These are phyloP conservation scores for Paramecium sonneborni DNA, from an alignment of 73 alveolate genomes.

Conservation along the genomic window DNA sequence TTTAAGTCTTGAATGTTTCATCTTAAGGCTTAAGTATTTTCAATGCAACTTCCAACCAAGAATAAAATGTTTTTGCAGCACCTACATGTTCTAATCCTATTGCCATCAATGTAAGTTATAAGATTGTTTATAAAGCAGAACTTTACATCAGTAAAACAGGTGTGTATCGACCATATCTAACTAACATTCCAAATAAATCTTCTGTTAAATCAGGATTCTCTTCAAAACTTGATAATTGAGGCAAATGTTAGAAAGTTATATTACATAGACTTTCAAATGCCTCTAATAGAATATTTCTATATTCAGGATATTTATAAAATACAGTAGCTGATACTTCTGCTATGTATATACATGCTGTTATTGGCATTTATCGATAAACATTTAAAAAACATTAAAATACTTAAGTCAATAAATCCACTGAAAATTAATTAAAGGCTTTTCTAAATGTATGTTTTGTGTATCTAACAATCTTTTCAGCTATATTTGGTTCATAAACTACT, in stretches of 20 bases:
- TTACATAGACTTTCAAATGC: conserved; percentile 20
- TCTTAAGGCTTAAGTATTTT: background rate
- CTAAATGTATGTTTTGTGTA: conserved; percentile 49
- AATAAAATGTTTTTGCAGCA: conserved; percentile 44
- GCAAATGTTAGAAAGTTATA: conserved; percentile 12
- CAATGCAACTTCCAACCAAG: conserved; percentile 42
- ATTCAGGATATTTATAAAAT: conserved; percentile 35
- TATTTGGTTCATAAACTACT: background rate
- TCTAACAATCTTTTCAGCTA: conserved; percentile 46
- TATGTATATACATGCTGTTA: conserved; percentile 11
- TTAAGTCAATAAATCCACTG: background rate
- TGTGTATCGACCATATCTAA: conserved; percentile 33
- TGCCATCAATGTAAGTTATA: background rate
- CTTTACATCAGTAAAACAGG: background rate
- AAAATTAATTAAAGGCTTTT: background rate
- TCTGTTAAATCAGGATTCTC: conserved; percentile 50
- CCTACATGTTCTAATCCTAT: conserved; percentile 21
- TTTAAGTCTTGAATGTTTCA: background rate
- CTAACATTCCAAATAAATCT: conserved; percentile 49
- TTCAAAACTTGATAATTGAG: conserved; percentile 29
- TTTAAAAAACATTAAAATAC: background rate
- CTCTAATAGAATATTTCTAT: background rate
- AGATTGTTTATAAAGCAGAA: background rate
- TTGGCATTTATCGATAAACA: conserved; percentile 1
- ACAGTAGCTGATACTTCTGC: conserved; percentile 52